Evolutionary conservation across 805 yeast genomes (phyloP), one percentile per base, ranked within the genome.

Genomic region (Nakazawaea peltata): DNA sequence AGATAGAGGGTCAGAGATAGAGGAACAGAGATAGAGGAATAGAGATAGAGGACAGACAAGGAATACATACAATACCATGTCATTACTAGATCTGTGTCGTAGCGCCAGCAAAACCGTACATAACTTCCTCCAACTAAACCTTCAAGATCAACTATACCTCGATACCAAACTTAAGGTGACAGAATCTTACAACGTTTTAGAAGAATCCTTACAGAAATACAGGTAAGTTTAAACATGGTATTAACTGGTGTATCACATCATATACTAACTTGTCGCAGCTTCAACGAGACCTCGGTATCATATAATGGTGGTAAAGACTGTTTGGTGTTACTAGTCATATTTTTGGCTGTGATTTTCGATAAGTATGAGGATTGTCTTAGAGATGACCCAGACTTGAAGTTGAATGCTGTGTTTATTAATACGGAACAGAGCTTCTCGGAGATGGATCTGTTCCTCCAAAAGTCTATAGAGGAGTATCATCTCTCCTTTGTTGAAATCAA

Each of bases 301-400:
- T 92, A 81, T 56, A 92, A 92, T 53, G 98, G 98, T 9, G 98
- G 98, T 2, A 92, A 92, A 51, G 98, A 92, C 59, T 92, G 97
- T 49, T 71, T 88, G 31, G 97, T 88, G 22, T 76, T 90, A 81
- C 67, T 92, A 37, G 63, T 86, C 12, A 50, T 92, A 4, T 74
- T 84, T 36, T 58, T 88, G 34, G 79, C 92, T 2, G 74, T 72
- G 28, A 45, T 57, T 11, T 53, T 54, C 32, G 43, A 42, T 24
- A 46, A 37, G 27, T 50, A 41, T 27, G 32, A 33, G 29, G 32
- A 46, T 26, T 21, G 43, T 26, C 24, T 42, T 16, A 33, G 42
- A 3, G 40, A 44, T 17, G 30, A 41, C 11, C 45, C 63, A 57
- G 16, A 36, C 32, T 10, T 34, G 52, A 25, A 67, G 53, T 46